Conservation (phyloP, 2,329 filamentous ascomycete genomes). For the Xylariaceae sp. region DNA sequence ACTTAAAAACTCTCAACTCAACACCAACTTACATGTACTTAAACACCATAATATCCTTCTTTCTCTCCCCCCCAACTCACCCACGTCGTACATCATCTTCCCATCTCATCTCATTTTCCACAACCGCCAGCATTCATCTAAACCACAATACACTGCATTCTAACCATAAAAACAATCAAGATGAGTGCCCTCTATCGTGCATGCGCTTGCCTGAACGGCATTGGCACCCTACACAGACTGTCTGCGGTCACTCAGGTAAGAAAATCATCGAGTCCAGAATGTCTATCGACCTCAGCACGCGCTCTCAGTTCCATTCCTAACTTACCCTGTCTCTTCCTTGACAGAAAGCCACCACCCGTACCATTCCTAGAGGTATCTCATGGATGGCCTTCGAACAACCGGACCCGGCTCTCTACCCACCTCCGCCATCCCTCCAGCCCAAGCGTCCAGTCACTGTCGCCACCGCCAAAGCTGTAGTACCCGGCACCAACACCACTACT, state of each 20-base stretch:
- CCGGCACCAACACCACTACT: background rate
- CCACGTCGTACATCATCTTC: background rate
- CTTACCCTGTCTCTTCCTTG: background rate
- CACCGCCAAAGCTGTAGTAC: background rate
- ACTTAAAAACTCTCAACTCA: too few species aligned
- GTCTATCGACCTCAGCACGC: too few species aligned
- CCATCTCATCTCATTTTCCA: background rate
- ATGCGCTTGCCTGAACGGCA: background rate
- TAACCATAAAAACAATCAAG: background rate
- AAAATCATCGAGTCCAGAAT: too few species aligned
- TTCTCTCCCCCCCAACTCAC: too few species aligned
- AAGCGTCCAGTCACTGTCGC: conserved; percentile 15
- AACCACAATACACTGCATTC: background rate
- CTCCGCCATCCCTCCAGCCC: conserved; percentile 7
- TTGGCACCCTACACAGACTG: background rate
- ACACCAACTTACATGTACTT: too few species aligned
- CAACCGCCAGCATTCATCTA: conserved; percentile 11
- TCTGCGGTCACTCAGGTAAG: conserved; percentile 9
- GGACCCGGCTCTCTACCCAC: conserved; percentile 34
- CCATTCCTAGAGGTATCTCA: too few species aligned
- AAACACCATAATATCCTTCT: too few species aligned
- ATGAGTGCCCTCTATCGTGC: conserved; percentile 26
- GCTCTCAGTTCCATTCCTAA: background rate
- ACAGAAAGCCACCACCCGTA: conserved; percentile 4
- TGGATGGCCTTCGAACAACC: conserved; percentile 41